Evolutionary conservation across 768 basidiomycete genomes (phyloP).

Genomic region (Mycena chlorophos): DNA sequence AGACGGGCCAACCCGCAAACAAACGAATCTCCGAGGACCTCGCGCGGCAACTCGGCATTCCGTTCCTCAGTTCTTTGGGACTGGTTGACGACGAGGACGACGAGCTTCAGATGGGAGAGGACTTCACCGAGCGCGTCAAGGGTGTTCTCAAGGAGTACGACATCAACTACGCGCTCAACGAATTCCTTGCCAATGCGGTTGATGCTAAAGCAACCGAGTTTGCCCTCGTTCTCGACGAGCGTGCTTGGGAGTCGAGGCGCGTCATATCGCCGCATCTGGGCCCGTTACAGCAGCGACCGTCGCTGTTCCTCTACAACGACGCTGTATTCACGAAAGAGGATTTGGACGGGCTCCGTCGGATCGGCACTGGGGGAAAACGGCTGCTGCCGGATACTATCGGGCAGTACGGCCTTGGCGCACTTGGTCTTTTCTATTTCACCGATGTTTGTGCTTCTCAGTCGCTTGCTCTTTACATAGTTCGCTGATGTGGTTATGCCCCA

Average conservation of each 20-base stretch:
- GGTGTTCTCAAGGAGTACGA: slow-evolving; percentile 27
- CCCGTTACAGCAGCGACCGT: slow-evolving; percentile 13
- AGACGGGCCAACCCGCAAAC: slow-evolving; percentile 6
- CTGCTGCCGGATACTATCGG: slow-evolving; percentile 28
- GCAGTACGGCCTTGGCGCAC: slow-evolving; percentile 32
- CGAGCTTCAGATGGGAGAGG: slow-evolving; percentile 29
- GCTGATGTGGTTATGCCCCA: not conserved
- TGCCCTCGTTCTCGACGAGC: slow-evolving; percentile 21
- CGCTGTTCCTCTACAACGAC: slow-evolving; percentile 32
- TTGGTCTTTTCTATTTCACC: slow-evolving; percentile 31
- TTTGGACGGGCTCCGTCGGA: slow-evolving; percentile 26
- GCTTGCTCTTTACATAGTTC: no score
- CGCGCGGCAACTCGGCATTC: slow-evolving; percentile 9
- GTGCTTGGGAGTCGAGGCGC: slow-evolving; percentile 11
- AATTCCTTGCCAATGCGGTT: slow-evolving; percentile 33
- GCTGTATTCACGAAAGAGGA: slow-evolving; percentile 26
- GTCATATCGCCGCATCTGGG: slow-evolving; percentile 13
- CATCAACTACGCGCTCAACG: slow-evolving; percentile 25
- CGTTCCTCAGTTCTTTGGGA: slow-evolving; percentile 19
- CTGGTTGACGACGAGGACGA: slow-evolving; percentile 21
- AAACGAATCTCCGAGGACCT: slow-evolving; percentile 9
- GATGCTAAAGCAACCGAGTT: slow-evolving; percentile 29
- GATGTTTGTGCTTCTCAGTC: slow-evolving; percentile 31
- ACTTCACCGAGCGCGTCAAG: slow-evolving; percentile 26
- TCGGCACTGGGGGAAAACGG: slow-evolving; percentile 30